phyloP scores from a whole-genome alignment of 805 yeast species.

The Wickerhamia fluorescens region DNA sequence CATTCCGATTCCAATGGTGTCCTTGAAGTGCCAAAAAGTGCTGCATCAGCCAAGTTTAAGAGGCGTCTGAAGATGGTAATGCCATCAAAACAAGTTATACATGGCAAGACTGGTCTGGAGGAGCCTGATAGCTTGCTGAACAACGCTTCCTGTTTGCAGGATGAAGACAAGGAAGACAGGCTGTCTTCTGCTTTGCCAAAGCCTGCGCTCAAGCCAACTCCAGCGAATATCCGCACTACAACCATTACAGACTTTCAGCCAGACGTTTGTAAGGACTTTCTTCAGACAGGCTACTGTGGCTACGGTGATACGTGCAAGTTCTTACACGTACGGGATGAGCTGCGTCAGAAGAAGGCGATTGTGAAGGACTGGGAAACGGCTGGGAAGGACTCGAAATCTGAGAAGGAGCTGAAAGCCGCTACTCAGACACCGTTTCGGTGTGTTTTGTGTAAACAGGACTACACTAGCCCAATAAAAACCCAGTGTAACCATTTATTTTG shows the following conservation, averaged over 20 bases:
- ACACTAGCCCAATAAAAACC: slow-evolving; percentile 50
- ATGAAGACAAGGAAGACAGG: no score
- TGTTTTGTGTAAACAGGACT: slow-evolving; percentile 47
- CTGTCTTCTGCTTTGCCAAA: no score
- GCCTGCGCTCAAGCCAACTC: slow-evolving; percentile 22
- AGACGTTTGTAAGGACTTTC: slow-evolving; percentile 89
- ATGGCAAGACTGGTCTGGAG: no score
- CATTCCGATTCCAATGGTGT: no score
- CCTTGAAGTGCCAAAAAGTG: no score
- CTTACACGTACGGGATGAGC: slow-evolving; percentile 83
- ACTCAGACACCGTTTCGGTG: slow-evolving; percentile 1
- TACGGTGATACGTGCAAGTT: slow-evolving; percentile 97
- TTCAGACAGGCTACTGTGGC: slow-evolving; percentile 91
- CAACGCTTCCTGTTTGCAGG: no score
- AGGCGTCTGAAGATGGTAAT: no score
- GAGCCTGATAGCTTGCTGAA: no score
- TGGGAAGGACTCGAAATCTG: not conserved
- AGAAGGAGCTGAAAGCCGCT: no score
- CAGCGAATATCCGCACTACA: slow-evolving; percentile 48
- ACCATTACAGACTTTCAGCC: slow-evolving; percentile 82
- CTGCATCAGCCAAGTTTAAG: no score
- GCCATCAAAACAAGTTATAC: no score
- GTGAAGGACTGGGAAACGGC: slow-evolving; percentile 63
- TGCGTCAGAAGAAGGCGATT: slow-evolving; percentile 60
- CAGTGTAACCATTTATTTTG: slow-evolving; percentile 62